Percentiles rank a stretch among this genome's conserved stretches.
phyloP scores from a whole-genome alignment of 306 rosid genomes.

The Castanopsis chinensis region DNA sequence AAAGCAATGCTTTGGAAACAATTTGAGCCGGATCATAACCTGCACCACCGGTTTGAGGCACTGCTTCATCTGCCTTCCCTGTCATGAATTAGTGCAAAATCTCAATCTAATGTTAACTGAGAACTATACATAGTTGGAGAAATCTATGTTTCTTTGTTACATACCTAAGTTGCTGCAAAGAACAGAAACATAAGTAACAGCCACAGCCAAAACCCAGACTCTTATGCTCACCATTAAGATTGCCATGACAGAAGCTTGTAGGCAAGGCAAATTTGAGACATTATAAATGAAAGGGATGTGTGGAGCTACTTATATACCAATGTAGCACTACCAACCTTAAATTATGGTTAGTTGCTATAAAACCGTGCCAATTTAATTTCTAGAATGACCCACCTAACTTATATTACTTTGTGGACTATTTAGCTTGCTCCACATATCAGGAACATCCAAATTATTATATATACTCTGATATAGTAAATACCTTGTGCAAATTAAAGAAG shows the following conservation, averaged over 20 bases:
- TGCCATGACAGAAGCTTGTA: conserved; percentile 44
- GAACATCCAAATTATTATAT: neutral
- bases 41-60: conserved; percentile 12
- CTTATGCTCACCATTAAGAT: conserved; percentile 6
- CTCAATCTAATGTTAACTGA: neutral
- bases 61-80: conserved; percentile 51
- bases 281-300: neutral
- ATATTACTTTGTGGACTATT: neutral
- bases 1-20: conserved; percentile 68
- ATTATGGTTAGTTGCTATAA: conserved; percentile 20
- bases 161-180: conserved; percentile 44
- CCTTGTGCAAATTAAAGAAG: neutral
- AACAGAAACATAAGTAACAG: conserved; percentile 31
- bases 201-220: conserved; percentile 37
- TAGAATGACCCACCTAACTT: conserved; percentile 31
- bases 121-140: neutral
- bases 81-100: neutral
- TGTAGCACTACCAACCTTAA: neutral
- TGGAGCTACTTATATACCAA: conserved; percentile 22
- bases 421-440: neutral
- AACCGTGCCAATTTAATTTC: conserved; percentile 19
- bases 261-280: neutral
- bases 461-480: neutral
- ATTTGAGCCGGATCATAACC: conserved; percentile 58
- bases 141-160: neutral